Base-by-base conservation (phyloP, 2,329 filamentous ascomycete genomes). In the Penicillium sp. region DNA sequence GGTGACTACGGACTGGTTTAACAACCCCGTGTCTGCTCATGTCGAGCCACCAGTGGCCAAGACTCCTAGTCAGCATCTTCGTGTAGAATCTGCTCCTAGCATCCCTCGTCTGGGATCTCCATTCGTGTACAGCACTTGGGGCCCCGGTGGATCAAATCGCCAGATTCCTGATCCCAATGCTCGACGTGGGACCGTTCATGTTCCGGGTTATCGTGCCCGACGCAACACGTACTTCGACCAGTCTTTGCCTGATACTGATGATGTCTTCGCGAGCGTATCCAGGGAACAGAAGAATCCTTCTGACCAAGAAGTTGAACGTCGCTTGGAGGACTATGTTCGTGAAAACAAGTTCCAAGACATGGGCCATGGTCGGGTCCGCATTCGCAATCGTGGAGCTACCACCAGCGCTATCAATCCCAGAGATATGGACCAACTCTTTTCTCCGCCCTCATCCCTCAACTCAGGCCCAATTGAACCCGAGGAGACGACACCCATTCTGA, bases 351-450 rank as follows among this genome's bases (percentile, higher is more conserved):
- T 73, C 25, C 70, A 70, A 29, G 80, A 84, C 58, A 76, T 77
- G 10, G 80, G 81, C 52, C 79, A 83, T 62, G 81, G 82, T 54
- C 81, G 83, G 31, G 79, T 85, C 11, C 82, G 85, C 27, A 80
- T 85, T 34, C 81, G 85, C 40, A 85, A 81, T 63, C 82, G 85
- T 43, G 85, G 85, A 53, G 86, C 85, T 65, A 87, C 84, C 46
- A 78, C 83, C 25, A 82, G 84, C 49, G 82, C 84, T 51, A 79
- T 84, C 58, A 78, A 77, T 60, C 78, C 78, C 29, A 76, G 79
- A 50, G 79, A 80, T 51, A 75, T 86, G 34, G 76, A 82, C 44
- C 78, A 80, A 55, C 73, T 86, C 4, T 84, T 86, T 65, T 81
- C 78, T 4, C 81, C 82, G 7, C 78, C 79, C 10, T 75, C 75